Conservation (phyloP, 192 early-diverging fungal genomes). For the Entomortierella beljakovae region DNA sequence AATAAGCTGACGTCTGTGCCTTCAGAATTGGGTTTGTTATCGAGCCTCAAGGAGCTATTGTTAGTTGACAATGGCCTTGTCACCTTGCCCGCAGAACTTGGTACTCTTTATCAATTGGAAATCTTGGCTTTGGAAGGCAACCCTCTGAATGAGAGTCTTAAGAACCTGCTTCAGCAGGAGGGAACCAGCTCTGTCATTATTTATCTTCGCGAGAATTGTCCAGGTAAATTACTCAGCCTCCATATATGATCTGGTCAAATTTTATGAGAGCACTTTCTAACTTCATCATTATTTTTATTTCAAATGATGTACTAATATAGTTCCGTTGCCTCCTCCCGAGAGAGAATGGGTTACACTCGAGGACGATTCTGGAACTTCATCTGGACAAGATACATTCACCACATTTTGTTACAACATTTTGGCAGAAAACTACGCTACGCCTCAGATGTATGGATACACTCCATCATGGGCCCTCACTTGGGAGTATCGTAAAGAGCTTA, state of each 20-base stretch:
- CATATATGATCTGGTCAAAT: not conserved
- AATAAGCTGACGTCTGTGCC: conserved; percentile 88
- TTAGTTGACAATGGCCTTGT: conserved; percentile 93
- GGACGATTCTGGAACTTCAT: conserved; percentile 66
- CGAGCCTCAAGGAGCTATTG: conserved; percentile 82
- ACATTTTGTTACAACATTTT: conserved; percentile 95
- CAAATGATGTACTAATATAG: conserved; percentile 59
- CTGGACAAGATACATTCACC: conserved; percentile 81
- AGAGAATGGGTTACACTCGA: conserved; percentile 93
- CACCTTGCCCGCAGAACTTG: conserved; percentile 88
- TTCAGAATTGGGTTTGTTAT: conserved; percentile 89
- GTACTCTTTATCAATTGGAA: conserved; percentile 90
- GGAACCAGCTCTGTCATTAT: conserved; percentile 85
- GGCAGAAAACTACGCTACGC: conserved; percentile 89
- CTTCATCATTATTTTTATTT: not conserved
- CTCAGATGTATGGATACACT: conserved; percentile 91
- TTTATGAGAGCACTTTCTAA: not conserved
- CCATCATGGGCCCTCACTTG: conserved; percentile 95
- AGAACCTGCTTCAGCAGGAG: conserved; percentile 85
- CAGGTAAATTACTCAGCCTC: conserved; percentile 62
- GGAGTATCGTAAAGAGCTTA: conserved; percentile 92
- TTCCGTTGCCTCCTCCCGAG: conserved; percentile 81
- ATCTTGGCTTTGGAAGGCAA: conserved; percentile 95
- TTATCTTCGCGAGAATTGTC: conserved; percentile 90
- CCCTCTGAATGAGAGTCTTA: conserved; percentile 86